Evolutionary conservation across 148 eudicot species (phyloP).

Genomic region (Cornus suecica): DNA sequence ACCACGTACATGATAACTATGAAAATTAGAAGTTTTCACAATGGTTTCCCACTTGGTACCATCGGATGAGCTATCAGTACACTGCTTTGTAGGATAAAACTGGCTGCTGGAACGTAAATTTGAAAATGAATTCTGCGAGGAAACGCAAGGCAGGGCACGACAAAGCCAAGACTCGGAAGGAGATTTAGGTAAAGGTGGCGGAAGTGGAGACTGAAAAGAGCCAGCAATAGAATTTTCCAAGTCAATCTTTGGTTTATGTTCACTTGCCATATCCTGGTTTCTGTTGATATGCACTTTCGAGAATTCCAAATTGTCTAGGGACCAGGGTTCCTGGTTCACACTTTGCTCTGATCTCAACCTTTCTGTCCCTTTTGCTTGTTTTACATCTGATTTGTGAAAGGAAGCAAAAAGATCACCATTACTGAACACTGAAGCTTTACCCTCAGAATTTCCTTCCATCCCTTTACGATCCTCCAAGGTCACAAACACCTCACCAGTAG

Average conservation of each 20-base stretch:
- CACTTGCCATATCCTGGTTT: conserved; percentile 25
- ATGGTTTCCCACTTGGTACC: conserved; percentile 89
- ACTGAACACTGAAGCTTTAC: not conserved
- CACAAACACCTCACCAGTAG: not conserved
- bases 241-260: conserved; percentile 19
- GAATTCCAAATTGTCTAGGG: not conserved
- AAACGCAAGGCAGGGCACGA: conserved; percentile 61
- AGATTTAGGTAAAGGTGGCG: conserved; percentile 91
- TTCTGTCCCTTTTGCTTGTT: conserved; percentile 1
- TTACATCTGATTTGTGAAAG: not conserved
- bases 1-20: conserved; percentile 84
- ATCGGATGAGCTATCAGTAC: conserved; percentile 21
- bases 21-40: conserved; percentile 76
- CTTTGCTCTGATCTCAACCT: not conserved
- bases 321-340: not conserved
- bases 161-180: conserved; percentile 98
- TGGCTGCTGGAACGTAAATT: conserved; percentile 26
- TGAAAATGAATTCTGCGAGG: conserved; percentile 59
- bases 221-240: conserved; percentile 12
- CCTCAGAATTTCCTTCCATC: not conserved
- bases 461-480: conserved; percentile 8
- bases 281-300: conserved; percentile 2
- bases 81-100: conserved; percentile 39
- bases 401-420: conserved; percentile 3
- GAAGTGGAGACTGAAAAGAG: conserved; percentile 34